Evolutionary conservation across 1,139 yeast species (phyloP).

Genomic region (Debaryomycetaceae sp.): DNA sequence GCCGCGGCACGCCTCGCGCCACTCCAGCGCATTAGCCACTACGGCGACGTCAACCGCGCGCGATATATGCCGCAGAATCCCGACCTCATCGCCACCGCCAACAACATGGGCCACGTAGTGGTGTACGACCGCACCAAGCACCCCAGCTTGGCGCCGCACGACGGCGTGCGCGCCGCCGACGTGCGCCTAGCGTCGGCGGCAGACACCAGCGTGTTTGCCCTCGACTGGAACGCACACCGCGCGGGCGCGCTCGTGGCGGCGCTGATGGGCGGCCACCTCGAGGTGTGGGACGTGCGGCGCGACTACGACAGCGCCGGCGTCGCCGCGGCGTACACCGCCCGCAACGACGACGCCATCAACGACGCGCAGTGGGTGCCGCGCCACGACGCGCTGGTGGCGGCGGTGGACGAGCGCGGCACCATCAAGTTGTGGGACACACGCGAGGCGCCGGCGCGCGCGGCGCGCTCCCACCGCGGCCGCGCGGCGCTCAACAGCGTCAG

Average conservation of each 20-base stretch:
- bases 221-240: conserved; percentile 41
- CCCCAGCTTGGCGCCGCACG: conserved; percentile 27
- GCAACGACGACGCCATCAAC: conserved; percentile 30
- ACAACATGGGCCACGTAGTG: conserved; percentile 36
- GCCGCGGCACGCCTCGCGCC: conserved; percentile 25
- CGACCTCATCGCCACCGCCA: conserved; percentile 39
- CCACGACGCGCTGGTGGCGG: conserved; percentile 54
- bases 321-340: conserved; percentile 9
- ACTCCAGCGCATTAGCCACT: conserved; percentile 39
- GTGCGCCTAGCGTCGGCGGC: not conserved
- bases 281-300: conserved; percentile 30
- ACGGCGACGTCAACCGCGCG: conserved; percentile 41
- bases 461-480: conserved; percentile 22
- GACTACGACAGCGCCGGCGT: conserved; percentile 17
- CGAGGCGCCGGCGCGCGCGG: conserved; percentile 15
- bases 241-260: conserved; percentile 36
- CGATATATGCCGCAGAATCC: conserved; percentile 44
- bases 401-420: conserved; percentile 54
- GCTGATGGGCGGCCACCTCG: conserved; percentile 32
- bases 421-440: conserved; percentile 51
- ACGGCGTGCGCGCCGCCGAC: not conserved
- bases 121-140: conserved; percentile 53
- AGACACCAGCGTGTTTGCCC: conserved; percentile 27
- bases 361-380: conserved; percentile 57
- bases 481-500: conserved; percentile 61